phyloP scores from a whole-genome alignment of 345 rosid species.

The Pistacia integerrima region DNA sequence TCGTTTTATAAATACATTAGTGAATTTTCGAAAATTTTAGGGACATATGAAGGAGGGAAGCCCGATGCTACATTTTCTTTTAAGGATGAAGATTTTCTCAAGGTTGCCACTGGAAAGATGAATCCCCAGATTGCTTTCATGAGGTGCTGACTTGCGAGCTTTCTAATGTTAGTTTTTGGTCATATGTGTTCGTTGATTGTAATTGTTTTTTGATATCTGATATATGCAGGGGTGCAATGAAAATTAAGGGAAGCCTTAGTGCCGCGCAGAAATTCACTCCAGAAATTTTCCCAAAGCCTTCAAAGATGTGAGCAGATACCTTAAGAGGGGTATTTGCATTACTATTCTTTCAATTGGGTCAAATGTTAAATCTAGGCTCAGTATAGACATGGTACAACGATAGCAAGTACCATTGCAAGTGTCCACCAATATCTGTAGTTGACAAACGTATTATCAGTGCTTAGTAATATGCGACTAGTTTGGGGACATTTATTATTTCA shows the following conservation, averaged over 20 bases:
- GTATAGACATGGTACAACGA: not conserved
- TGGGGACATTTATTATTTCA: conserved; percentile 1
- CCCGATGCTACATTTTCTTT: conserved; percentile 86
- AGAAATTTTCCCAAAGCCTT: conserved; percentile 92
- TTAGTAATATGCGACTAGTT: not conserved
- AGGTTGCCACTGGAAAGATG: conserved; percentile 90
- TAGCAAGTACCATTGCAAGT: conserved; percentile 7
- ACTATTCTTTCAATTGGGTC: not conserved
- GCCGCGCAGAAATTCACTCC: conserved; percentile 98
- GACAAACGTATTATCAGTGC: not conserved
- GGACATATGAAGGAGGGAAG: conserved; percentile 82
- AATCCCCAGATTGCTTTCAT: conserved; percentile 95
- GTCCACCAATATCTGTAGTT: not conserved
- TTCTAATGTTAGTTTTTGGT: not conserved
- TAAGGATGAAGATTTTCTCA: conserved; percentile 89
- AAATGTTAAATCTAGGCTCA: too few species aligned
- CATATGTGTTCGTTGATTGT: not conserved
- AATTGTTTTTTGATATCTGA: conserved; percentile 4
- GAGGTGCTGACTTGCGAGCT: conserved; percentile 44
- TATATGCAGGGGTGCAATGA: conserved; percentile 82
- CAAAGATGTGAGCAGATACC: conserved; percentile 67
- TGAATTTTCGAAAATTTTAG: conserved; percentile 30
- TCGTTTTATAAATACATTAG: not conserved
- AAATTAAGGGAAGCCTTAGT: conserved; percentile 91
- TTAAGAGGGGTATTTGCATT: conserved; percentile 2